phyloP scores from a whole-genome alignment of 202 grass and related monocot species.

The Saccharum hybrid region DNA sequence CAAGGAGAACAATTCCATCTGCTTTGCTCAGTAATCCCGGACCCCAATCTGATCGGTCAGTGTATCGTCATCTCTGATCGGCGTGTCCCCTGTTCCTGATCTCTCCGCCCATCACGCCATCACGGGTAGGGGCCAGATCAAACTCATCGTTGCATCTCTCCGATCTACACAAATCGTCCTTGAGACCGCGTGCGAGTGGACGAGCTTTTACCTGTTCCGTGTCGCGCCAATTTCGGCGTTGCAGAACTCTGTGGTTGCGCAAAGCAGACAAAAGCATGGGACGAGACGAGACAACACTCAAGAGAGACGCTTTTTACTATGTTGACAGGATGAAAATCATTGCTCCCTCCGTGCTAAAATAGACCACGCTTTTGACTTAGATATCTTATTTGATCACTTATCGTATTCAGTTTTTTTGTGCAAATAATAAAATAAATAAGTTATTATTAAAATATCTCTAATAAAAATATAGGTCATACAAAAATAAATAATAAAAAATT shows the following conservation, averaged over 20 bases:
- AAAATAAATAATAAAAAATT: no score
- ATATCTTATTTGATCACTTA: no score
- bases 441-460: no score
- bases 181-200: not conserved
- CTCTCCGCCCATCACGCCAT: not conserved
- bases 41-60: not conserved
- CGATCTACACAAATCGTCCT: not conserved
- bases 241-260: not conserved
- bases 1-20: no score
- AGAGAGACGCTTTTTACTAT: not conserved
- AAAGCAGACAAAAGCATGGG: not conserved
- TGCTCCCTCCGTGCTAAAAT: no score
- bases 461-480: no score
- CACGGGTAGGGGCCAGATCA: conserved; percentile 33
- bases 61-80: conserved; percentile 6
- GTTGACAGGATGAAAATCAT: not conserved
- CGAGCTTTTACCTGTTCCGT: conserved; percentile 13
- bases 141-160: not conserved
- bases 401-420: no score
- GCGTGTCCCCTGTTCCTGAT: not conserved
- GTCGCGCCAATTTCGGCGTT: conserved; percentile 9
- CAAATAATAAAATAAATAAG: no score
- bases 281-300: not conserved
- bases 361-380: no score
- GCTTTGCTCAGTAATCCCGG: not conserved